Percentiles rank a stretch among this genome's conserved stretches.
Conservation (phyloP, 805 yeast genomes). For the Lipomyces sp. region DNA sequence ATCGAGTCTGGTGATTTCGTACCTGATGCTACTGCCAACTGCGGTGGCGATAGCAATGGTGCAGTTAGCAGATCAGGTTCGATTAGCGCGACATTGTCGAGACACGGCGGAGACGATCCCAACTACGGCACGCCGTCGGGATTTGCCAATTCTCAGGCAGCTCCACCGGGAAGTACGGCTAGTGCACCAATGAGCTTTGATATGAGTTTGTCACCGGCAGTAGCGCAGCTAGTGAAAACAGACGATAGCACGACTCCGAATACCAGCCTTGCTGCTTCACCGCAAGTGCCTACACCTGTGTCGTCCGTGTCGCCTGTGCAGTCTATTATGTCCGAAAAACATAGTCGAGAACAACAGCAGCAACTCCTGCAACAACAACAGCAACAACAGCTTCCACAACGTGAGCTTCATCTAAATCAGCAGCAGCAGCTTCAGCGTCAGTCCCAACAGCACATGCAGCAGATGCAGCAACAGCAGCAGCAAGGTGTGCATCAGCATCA, state of each 20-base stretch:
- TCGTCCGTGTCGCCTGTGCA: no score
- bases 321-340: no score
- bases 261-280: neutral
- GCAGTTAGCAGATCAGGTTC: neutral
- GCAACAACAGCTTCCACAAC: no score
- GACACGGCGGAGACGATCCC: neutral
- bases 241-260: neutral
- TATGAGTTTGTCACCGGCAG: slow-evolving; percentile 12
- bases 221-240: neutral
- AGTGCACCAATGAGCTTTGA: slow-evolving; percentile 13
- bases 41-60: neutral
- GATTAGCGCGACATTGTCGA: neutral
- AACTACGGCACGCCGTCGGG: neutral
- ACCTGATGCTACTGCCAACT: neutral
- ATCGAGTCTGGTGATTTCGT: slow-evolving; percentile 18
- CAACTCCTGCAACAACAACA: no score
- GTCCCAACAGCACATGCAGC: neutral
- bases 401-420: neutral
- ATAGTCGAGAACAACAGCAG: no score
- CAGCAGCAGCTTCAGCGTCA: neutral
- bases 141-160: neutral
- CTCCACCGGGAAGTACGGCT: neutral
- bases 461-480: neutral
- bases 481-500: neutral
- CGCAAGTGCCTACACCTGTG: no score